Percentiles rank a stretch among this genome's conserved stretches.
These are phyloP conservation scores for Circinella umbellata DNA, from an alignment of 371 early-diverging fungal genomes.

Conservation along the genomic window DNA sequence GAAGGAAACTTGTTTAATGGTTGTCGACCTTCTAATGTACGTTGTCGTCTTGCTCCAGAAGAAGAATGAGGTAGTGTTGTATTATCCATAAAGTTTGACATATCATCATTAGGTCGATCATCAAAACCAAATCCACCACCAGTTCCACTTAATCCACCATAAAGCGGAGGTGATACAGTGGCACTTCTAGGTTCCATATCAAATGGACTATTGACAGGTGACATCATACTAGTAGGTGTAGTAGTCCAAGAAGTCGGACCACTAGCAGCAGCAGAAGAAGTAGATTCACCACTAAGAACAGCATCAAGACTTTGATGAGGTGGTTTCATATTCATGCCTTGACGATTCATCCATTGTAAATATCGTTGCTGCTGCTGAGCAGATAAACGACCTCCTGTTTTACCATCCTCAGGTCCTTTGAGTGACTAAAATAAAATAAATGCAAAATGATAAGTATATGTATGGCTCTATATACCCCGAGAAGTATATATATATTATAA, in stretches of 20 bases:
- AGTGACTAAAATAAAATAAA: constrained; percentile 1
- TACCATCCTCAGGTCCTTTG: not conserved
- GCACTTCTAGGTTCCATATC: constrained; percentile 20
- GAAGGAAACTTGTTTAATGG: constrained; percentile 24
- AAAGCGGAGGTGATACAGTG: constrained; percentile 11
- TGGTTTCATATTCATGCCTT: constrained; percentile 16
- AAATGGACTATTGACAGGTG: constrained; percentile 23
- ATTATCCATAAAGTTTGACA: constrained; percentile 10
- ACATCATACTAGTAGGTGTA: constrained; percentile 23
- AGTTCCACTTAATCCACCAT: constrained; percentile 19
- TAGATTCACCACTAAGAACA: constrained; percentile 25
- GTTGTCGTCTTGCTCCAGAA: constrained; percentile 6
- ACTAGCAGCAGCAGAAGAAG: not conserved
- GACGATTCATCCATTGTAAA: constrained; percentile 23
- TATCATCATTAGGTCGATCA: constrained; percentile 13
- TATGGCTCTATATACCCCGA: too few species aligned
- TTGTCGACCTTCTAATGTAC: constrained; percentile 18
- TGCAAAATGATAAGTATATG: too few species aligned
- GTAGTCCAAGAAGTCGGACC: constrained; percentile 32
- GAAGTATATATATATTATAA: too few species aligned
- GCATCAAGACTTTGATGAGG: constrained; percentile 36
- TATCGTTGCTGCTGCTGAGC: constrained; percentile 23
- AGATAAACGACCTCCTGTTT: not conserved
- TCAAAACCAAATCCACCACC: constrained; percentile 26
- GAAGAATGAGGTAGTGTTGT: not conserved